These are phyloP conservation scores for Catunica adiposa DNA, from an alignment of 2,329 filamentous ascomycete species.

Conservation along the genomic window DNA sequence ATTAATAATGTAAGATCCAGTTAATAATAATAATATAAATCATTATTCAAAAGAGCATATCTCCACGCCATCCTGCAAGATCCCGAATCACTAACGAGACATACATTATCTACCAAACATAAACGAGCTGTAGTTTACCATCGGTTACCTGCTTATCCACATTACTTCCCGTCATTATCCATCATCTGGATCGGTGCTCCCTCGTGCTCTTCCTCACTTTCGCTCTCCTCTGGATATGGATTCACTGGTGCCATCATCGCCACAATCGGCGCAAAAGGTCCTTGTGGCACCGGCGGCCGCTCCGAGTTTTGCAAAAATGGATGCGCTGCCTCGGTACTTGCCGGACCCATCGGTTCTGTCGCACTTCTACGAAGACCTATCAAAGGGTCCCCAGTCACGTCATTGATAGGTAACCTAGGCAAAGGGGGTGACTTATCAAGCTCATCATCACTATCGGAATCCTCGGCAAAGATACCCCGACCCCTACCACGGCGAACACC, in stretches of 20 bases:
- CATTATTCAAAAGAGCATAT: too few relatives aligned
- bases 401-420: conserved; percentile 10
- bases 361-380: conserved; percentile 10
- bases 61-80: neutral
- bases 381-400: neutral
- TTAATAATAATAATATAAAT: too few relatives aligned
- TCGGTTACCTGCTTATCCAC: neutral
- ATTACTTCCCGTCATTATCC: conserved; percentile 7
- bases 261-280: conserved; percentile 5
- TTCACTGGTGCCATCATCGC: conserved; percentile 3
- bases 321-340: conserved; percentile 1
- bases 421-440: conserved; percentile 1
- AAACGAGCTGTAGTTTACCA: neutral
- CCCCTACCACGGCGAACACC: neutral
- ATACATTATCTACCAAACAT: neutral
- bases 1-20: too few relatives aligned
- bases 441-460: conserved; percentile 1
- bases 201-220: conserved; percentile 9
- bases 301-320: conserved; percentile 9
- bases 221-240: conserved; percentile 5
- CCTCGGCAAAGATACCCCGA: conserved; percentile 3
- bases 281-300: neutral
- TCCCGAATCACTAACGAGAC: neutral
- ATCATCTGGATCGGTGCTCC: conserved; percentile 9
- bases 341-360: conserved; percentile 4